These are phyloP conservation scores for Rhodotorula sp. DNA, from an alignment of 1,284 basidiomycete species.

Conservation along the genomic window DNA sequence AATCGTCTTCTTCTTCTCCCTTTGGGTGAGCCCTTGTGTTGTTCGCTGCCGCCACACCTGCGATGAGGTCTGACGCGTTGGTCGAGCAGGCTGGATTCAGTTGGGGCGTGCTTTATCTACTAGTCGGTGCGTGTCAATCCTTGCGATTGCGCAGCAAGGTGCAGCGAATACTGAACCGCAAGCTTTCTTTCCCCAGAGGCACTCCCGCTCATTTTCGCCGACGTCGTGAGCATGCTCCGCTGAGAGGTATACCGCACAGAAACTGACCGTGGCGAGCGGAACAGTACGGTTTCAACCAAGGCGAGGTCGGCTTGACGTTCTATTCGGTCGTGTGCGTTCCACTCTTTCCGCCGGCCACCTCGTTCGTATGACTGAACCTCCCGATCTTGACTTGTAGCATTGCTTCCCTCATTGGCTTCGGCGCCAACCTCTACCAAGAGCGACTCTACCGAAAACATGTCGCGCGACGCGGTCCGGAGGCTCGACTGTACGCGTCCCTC, in stretches of 20 bases:
- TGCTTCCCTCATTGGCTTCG: constrained; percentile 31
- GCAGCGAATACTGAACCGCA: no score
- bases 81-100: neutral
- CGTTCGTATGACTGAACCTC: neutral
- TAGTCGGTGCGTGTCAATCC: constrained; percentile 23
- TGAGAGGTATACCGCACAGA: no score
- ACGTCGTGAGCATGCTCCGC: constrained; percentile 5
- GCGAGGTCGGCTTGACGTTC: constrained; percentile 36
- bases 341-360: neutral
- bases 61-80: no score
- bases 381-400: constrained; percentile 3
- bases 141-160: no score
- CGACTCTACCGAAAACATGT: constrained; percentile 49
- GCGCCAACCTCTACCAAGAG: constrained; percentile 52
- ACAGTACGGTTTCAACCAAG: constrained; percentile 34
- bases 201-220: constrained; percentile 29
- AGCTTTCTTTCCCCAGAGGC: constrained; percentile 13
- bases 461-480: constrained; percentile 63
- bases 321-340: constrained; percentile 19
- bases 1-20: constrained; percentile 40
- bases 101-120: constrained; percentile 24
- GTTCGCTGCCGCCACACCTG: no score
- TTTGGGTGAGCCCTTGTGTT: neutral
- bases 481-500: constrained; percentile 66
- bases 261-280: no score